Evolutionary conservation across 2,329 filamentous ascomycete genomes (phyloP).

Genomic region (Ceratocystis huliohia): DNA sequence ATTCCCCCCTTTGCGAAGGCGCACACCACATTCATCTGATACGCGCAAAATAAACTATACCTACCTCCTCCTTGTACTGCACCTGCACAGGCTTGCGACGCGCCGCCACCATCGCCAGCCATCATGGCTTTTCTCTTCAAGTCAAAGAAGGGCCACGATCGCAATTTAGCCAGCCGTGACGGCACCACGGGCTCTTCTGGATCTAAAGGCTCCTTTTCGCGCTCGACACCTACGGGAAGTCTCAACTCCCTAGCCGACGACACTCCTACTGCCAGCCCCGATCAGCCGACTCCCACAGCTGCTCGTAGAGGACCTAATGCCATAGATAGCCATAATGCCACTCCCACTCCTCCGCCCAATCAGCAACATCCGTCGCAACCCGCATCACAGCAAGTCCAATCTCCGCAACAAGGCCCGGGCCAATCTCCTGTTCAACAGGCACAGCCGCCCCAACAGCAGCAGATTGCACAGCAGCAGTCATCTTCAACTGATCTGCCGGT

Average conservation of each 20-base stretch:
- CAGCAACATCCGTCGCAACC: constrained; percentile 9
- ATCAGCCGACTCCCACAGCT: constrained; percentile 31
- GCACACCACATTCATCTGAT: background rate
- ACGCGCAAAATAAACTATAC: background rate
- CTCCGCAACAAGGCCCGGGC: constrained; percentile 22
- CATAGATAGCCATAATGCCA: constrained; percentile 14
- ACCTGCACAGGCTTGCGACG: constrained; percentile 7
- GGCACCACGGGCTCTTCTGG: constrained; percentile 20
- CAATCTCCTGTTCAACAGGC: constrained; percentile 17
- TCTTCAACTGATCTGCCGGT: constrained; percentile 32
- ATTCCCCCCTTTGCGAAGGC: background rate
- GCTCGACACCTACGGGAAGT: constrained; percentile 65
- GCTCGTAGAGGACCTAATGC: constrained; percentile 39
- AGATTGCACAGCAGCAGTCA: constrained; percentile 21
- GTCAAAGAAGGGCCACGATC: constrained; percentile 63
- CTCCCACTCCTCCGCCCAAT: constrained; percentile 8
- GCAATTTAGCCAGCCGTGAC: constrained; percentile 43
- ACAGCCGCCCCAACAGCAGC: constrained; percentile 30
- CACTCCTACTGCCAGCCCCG: constrained; percentile 46
- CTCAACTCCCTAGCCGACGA: constrained; percentile 58
- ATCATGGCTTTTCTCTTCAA: constrained; percentile 73
- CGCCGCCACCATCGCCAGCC: constrained; percentile 7
- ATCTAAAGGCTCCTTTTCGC: constrained; percentile 38
- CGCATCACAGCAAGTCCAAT: constrained; percentile 4
- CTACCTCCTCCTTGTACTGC: background rate